Conservation (phyloP, 2,329 filamentous ascomycete species). For the Neofusicoccum ribis region DNA sequence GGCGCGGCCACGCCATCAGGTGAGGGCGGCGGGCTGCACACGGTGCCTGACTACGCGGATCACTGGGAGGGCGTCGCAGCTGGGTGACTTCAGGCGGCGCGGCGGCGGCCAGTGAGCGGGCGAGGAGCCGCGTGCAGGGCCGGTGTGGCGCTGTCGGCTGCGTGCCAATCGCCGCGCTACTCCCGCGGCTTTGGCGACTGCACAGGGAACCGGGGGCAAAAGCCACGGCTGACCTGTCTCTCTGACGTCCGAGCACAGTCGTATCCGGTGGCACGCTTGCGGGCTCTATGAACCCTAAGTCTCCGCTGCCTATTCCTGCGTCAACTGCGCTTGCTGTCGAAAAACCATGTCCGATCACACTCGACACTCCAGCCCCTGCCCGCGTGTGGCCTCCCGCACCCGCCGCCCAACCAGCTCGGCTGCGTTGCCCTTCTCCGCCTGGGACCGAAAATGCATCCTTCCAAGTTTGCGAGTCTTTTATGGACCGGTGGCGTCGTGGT, state of each 20-base stretch:
- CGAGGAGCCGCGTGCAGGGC: not conserved
- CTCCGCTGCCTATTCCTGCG: conserved; percentile 17
- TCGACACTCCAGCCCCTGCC: conserved; percentile 7
- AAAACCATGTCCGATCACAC: conserved; percentile 11
- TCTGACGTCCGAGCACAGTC: conserved; percentile 10
- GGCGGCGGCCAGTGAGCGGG: not conserved
- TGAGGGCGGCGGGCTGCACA: not conserved
- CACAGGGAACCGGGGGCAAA: conserved; percentile 14
- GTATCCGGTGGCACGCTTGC: not conserved
- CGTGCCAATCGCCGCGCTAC: conserved; percentile 15
- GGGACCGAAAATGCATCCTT: not conserved
- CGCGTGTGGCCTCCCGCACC: not conserved
- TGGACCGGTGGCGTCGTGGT: conserved; percentile 15
- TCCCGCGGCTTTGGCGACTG: not conserved
- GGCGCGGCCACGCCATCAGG: conserved; percentile 7
- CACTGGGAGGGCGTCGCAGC: not conserved
- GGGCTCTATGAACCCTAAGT: conserved; percentile 10
- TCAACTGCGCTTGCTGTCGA: conserved; percentile 18
- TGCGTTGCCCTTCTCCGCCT: not conserved
- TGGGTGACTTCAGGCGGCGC: not conserved
- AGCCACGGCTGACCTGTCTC: conserved; percentile 9
- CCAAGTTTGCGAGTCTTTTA: conserved; percentile 9
- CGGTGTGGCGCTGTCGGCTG: conserved; percentile 12
- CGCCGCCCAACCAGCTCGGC: conserved; percentile 10
- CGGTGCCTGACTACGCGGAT: conserved; percentile 14